Conservation (phyloP, 1,139 yeast genomes). For the Maudiozyma humilis region DNA sequence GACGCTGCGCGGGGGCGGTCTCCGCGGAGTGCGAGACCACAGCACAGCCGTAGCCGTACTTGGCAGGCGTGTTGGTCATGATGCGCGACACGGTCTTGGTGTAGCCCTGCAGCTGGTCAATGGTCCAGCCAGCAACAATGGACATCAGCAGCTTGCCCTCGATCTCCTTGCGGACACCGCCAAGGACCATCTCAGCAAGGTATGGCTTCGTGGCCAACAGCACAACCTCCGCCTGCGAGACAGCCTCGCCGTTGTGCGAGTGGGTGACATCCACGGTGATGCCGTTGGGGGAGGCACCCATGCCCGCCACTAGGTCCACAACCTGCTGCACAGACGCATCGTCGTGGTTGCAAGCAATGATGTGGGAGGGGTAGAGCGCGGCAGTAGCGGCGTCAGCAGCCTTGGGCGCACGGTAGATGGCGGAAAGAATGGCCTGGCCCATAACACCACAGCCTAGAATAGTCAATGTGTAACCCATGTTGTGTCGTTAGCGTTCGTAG, state of each 20-base stretch:
- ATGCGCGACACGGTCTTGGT: conserved; percentile 66
- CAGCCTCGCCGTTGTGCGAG: conserved; percentile 52
- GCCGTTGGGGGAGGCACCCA: conserved; percentile 34
- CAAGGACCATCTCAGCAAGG: conserved; percentile 53
- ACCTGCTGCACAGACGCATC: conserved; percentile 40
- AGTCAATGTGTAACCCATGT: conserved; percentile 46
- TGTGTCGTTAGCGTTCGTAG: not conserved
- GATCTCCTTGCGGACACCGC: conserved; percentile 37
- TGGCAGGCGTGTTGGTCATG: conserved; percentile 98
- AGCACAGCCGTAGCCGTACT: conserved; percentile 88
- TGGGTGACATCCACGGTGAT: conserved; percentile 46
- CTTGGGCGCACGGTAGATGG: conserved; percentile 49
- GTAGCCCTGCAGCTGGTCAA: conserved; percentile 51
- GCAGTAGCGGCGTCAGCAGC: conserved; percentile 33
- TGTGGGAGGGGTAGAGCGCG: conserved; percentile 45
- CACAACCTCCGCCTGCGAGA: conserved; percentile 56
- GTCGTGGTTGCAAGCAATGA: conserved; percentile 68
- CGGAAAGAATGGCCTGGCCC: conserved; percentile 92
- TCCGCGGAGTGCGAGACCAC: conserved; percentile 62
- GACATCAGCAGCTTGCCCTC: conserved; percentile 65
- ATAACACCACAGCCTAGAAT: conserved; percentile 91
- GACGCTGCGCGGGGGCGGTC: conserved; percentile 41
- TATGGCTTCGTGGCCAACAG: conserved; percentile 84
- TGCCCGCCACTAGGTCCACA: conserved; percentile 38
- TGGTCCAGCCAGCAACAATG: conserved; percentile 86